phyloP scores from a whole-genome alignment of 108 stramenopile species.

The Asterionellopsis glacialis region DNA sequence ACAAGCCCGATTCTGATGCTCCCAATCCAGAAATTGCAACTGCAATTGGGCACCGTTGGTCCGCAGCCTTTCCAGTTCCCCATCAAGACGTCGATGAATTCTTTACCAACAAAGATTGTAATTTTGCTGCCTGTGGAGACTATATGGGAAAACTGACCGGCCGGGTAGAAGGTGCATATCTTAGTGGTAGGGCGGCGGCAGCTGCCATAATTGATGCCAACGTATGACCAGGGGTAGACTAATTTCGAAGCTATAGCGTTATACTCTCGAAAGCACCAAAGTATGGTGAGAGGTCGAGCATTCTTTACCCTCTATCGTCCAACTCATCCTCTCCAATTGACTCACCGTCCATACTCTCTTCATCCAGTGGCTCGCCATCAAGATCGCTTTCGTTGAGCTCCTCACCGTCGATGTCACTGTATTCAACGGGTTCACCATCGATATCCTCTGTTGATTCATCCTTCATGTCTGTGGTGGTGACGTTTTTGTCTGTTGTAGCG shows the following conservation, averaged over 20 bases:
- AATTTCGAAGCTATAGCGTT: too few relatives aligned
- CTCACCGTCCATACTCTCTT: not conserved
- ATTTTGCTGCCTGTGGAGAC: constrained; percentile 32
- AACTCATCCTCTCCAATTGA: too few relatives aligned
- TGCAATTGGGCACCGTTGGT: constrained; percentile 26
- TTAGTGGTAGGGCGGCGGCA: constrained; percentile 28
- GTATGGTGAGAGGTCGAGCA: too few relatives aligned
- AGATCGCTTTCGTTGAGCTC: not conserved
- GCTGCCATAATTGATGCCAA: not conserved
- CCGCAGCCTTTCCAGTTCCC: constrained; percentile 26
- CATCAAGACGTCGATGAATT: not conserved
- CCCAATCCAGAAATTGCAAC: constrained; percentile 10
- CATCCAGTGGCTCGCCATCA: constrained; percentile 5
- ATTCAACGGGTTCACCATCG: constrained; percentile 5
- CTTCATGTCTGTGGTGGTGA: not conserved
- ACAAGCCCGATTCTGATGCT: not conserved
- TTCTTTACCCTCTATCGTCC: too few relatives aligned
- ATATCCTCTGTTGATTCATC: not conserved
- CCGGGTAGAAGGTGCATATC: constrained; percentile 24
- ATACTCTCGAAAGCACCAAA: too few relatives aligned
- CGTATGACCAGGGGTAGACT: too few relatives aligned
- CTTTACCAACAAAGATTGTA: constrained; percentile 10
- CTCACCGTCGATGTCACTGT: constrained; percentile 33
- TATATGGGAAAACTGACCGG: constrained; percentile 24
- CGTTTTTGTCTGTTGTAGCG: not conserved